A percentile compares a stretch with the other conserved stretches of the same genome.
Evolutionary conservation across 2,329 filamentous ascomycete genomes (phyloP).

Genomic region (Pseudopithomyces chartarum): DNA sequence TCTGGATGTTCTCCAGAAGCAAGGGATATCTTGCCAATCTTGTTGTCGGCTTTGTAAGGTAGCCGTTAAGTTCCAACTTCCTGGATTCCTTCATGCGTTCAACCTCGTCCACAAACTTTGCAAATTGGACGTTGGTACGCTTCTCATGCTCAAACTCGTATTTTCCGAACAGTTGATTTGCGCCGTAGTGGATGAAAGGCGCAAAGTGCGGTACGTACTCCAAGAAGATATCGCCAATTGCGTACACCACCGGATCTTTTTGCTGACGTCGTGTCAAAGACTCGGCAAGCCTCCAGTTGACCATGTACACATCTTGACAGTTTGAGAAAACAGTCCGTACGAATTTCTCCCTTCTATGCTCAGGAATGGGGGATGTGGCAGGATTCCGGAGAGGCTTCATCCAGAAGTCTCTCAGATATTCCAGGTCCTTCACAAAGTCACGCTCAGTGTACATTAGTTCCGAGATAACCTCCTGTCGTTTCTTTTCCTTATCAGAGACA

Average conservation of each 20-base stretch:
- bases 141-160: slow-evolving; percentile 98
- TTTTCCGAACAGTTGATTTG: slow-evolving; percentile 94
- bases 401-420: slow-evolving; percentile 98
- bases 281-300: slow-evolving; percentile 87
- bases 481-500: slow-evolving; percentile 90
- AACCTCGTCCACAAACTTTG: slow-evolving; percentile 93
- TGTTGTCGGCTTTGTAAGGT: slow-evolving; percentile 96
- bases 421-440: slow-evolving; percentile 98
- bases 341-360: slow-evolving; percentile 84
- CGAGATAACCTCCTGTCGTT: slow-evolving; percentile 96
- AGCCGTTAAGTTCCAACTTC: slow-evolving; percentile 96
- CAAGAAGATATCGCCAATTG: slow-evolving; percentile 91
- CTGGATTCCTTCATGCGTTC: slow-evolving; percentile 94
- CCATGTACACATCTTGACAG: slow-evolving; percentile 89
- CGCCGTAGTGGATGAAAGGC: slow-evolving; percentile 95
- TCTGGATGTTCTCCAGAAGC: slow-evolving; percentile 86
- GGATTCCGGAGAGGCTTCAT: slow-evolving; percentile 82
- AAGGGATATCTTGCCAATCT: slow-evolving; percentile 92
- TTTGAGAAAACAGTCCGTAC: slow-evolving; percentile 96
- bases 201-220: slow-evolving; percentile 91
- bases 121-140: slow-evolving; percentile 80
- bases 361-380: slow-evolving; percentile 79
- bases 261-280: slow-evolving; percentile 90
- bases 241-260: slow-evolving; percentile 83
- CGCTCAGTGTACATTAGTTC: slow-evolving; percentile 98